Percentiles rank a stretch among this genome's conserved stretches.
These are phyloP conservation scores for Tricholoma matsutake DNA, from an alignment of 768 basidiomycete species.

Conservation along the genomic window DNA sequence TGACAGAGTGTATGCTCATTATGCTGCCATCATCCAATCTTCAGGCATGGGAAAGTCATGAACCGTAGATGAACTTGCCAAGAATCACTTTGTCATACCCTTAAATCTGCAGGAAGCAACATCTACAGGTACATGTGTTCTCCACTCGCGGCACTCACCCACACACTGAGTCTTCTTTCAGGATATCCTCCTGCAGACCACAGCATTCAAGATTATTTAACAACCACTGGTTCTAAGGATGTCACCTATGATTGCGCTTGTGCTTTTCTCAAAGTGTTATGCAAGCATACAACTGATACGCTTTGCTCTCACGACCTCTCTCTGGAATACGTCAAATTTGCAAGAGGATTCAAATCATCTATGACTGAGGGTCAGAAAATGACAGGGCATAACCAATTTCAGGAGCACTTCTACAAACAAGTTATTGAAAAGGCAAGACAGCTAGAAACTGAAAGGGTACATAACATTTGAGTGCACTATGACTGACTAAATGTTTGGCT, in stretches of 20 bases:
- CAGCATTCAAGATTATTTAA: neutral
- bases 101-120: constrained; percentile 10
- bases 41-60: too few relatives aligned
- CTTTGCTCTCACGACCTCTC: neutral
- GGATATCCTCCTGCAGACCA: too few relatives aligned
- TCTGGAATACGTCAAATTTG: too few relatives aligned
- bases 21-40: too few relatives aligned
- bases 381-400: too few relatives aligned
- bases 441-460: neutral
- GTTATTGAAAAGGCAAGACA: too few relatives aligned
- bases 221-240: neutral
- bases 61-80: neutral
- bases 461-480: neutral
- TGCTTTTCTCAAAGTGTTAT: neutral
- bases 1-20: too few relatives aligned
- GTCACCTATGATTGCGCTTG: neutral
- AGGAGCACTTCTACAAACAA: too few relatives aligned
- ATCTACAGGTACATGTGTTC: constrained; percentile 7
- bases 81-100: constrained; percentile 10
- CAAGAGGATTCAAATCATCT: too few relatives aligned
- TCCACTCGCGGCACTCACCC: too few relatives aligned
- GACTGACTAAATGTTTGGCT: neutral
- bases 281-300: neutral
- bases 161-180: too few relatives aligned
- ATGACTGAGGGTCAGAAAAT: too few relatives aligned